Evolutionary conservation across 2,329 filamentous ascomycete species (phyloP).

Genomic region (Aspergillus pseudonomiae): DNA sequence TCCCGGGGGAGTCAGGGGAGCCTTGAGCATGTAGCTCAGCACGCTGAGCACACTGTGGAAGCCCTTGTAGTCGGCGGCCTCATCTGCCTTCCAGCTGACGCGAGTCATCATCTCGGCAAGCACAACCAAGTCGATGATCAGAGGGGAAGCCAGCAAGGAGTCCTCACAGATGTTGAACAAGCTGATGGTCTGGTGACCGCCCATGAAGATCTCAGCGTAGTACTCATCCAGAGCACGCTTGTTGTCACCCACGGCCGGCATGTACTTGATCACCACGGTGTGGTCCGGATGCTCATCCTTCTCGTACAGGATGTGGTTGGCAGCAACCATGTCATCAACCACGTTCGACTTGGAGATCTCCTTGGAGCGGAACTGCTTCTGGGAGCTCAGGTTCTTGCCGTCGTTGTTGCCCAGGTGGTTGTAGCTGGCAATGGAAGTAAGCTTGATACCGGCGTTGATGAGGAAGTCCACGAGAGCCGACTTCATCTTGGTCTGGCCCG

Average conservation of each 20-base stretch:
- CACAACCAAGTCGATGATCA: constrained; percentile 95
- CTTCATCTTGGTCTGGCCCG: constrained; percentile 99
- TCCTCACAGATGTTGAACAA: constrained; percentile 99
- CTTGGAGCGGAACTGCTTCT: constrained; percentile 98
- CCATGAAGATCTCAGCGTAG: constrained; percentile 98
- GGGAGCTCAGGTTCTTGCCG: constrained; percentile 96
- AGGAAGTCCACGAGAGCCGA: constrained; percentile 97
- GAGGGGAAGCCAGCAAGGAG: constrained; percentile 88
- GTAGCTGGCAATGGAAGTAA: constrained; percentile 98
- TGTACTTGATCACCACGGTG: constrained; percentile 99
- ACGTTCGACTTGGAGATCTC: constrained; percentile 99
- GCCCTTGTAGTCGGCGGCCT: constrained; percentile 74
- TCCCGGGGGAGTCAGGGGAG: constrained; percentile 88
- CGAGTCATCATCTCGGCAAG: constrained; percentile 98
- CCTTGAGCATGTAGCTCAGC: constrained; percentile 98
- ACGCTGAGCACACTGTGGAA: constrained; percentile 98
- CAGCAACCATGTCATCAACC: constrained; percentile 98
- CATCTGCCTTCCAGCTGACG: constrained; percentile 81
- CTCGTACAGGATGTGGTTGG: constrained; percentile 88
- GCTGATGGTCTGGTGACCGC: constrained; percentile 96
- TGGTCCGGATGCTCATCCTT: constrained; percentile 95
- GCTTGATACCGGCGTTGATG: constrained; percentile 97
- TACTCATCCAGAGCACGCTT: constrained; percentile 99
- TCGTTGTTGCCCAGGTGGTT: constrained; percentile 99
- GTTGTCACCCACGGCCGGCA: constrained; percentile 98